phyloP scores from a whole-genome alignment of 345 rosid genomes.

The Salix exigua region DNA sequence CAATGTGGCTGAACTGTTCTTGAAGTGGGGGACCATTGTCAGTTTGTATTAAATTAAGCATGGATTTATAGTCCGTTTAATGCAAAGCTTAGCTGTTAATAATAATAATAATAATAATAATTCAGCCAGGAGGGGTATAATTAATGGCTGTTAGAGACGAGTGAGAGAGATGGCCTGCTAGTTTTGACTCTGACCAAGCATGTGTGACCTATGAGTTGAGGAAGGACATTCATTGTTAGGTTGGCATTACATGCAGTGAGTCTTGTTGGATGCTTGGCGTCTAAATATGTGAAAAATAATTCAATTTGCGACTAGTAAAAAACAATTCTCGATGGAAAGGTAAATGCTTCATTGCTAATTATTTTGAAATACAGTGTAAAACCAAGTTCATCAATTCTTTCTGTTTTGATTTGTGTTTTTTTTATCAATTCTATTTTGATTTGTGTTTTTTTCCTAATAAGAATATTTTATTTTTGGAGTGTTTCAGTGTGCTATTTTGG shows the following conservation, averaged over 20 bases:
- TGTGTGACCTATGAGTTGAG: not conserved
- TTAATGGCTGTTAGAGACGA: not conserved
- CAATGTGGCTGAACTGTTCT: conserved; percentile 16
- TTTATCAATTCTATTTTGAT: no score
- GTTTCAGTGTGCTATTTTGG: no score
- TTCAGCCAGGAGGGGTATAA: not conserved
- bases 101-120: not conserved
- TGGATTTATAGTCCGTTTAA: conserved; percentile 9
- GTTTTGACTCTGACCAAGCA: conserved; percentile 1
- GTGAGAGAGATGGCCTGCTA: not conserved
- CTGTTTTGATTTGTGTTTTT: no score
- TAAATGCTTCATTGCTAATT: not conserved
- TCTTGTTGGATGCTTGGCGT: not conserved
- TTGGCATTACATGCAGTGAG: not conserved
- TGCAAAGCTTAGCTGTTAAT: conserved; percentile 27
- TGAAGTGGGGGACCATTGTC: conserved; percentile 16
- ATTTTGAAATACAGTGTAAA: no score
- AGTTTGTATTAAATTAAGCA: not conserved
- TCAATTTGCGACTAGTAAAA: not conserved
- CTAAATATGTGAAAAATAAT: not conserved
- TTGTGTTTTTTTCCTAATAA: no score
- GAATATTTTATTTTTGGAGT: no score
- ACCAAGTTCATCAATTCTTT: no score
- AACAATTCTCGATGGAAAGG: not conserved
- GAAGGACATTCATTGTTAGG: not conserved